A percentile compares a stretch with the other conserved stretches of the same genome.
Evolutionary conservation across 2,329 filamentous ascomycete species (phyloP).

Genomic region (Nemania sp.): DNA sequence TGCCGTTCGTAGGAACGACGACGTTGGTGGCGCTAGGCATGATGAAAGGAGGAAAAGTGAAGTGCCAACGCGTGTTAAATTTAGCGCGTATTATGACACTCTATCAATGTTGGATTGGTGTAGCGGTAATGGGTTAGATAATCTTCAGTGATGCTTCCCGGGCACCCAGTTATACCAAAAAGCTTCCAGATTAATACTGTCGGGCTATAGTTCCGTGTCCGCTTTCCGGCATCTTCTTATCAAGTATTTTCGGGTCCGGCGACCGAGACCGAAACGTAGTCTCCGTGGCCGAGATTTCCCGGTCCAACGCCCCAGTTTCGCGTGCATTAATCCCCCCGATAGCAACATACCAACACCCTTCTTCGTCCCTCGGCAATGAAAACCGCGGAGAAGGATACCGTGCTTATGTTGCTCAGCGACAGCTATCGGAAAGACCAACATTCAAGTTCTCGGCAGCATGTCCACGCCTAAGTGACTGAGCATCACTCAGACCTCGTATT

Average conservation of each 20-base stretch:
- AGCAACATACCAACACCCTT: not conserved
- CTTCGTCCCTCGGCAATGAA: conserved; percentile 2
- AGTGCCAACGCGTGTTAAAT: not conserved
- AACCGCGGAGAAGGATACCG: not conserved
- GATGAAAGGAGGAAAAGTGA: not conserved
- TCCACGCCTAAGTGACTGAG: not conserved
- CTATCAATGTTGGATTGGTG: not conserved
- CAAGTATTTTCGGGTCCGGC: not conserved
- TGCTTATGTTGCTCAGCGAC: not conserved
- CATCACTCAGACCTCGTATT: not conserved
- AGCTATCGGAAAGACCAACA: not conserved
- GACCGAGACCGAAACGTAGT: conserved; percentile 8
- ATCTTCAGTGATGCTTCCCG: not conserved
- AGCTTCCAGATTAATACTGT: not conserved
- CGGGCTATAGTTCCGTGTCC: not conserved
- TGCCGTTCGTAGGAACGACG: not conserved
- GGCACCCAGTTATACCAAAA: not conserved
- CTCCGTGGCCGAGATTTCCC: not conserved
- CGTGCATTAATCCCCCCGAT: not conserved
- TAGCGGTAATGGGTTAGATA: not conserved
- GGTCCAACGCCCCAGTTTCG: not conserved
- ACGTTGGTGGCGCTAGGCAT: conserved; percentile 6
- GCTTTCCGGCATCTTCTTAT: not conserved
- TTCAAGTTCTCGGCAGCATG: not conserved
- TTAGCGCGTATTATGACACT: not conserved